Conservation (phyloP, 495 filamentous ascomycete species). For the Halenospora varia region DNA sequence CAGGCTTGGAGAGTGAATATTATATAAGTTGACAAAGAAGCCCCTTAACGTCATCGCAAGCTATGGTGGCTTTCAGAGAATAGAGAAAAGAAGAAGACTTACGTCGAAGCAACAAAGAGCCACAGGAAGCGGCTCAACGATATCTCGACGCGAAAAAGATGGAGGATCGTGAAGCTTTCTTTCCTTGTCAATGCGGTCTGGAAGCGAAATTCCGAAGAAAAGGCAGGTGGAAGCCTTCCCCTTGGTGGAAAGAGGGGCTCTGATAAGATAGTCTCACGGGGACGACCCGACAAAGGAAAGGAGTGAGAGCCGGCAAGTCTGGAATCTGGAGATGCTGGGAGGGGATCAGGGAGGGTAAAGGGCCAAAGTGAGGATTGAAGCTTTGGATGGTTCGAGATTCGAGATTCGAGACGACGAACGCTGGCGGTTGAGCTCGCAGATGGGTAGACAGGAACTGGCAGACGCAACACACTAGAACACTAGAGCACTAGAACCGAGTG, state of each 20-base stretch:
- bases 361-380: background rate
- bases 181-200: background rate
- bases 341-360: background rate
- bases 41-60: no score
- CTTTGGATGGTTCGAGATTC: background rate
- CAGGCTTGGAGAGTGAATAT: no score
- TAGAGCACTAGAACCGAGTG: no score
- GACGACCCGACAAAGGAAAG: background rate
- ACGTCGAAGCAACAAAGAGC: background rate
- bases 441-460: no score
- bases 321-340: background rate
- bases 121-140: background rate
- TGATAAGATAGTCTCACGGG: background rate
- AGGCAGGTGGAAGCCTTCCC: background rate
- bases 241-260: background rate
- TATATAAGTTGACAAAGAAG: no score
- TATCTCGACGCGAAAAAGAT: background rate
- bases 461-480: no score
- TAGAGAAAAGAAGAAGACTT: no score
- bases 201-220: background rate
- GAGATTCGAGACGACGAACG: no score
- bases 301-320: slow-evolving; percentile 1
- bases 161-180: background rate
- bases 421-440: no score
- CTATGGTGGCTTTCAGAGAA: no score